Conservation (phyloP, 129 eudicot genomes). For the Flaveria linearis region DNA sequence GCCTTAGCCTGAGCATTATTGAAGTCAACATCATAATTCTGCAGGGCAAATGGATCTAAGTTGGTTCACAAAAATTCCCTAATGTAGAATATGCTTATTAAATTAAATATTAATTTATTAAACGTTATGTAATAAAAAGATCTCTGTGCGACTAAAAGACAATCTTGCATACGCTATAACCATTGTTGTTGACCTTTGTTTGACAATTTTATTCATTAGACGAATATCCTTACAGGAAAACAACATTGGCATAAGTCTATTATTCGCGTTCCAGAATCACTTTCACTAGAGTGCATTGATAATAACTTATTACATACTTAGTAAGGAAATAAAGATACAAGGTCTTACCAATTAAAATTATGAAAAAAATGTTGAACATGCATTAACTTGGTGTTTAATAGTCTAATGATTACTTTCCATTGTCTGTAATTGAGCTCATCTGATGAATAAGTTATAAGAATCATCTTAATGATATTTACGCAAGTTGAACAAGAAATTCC, state of each 20-base stretch:
- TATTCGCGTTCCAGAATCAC: neutral
- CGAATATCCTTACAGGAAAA: too few species aligned
- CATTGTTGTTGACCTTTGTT: neutral
- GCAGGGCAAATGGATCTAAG: neutral
- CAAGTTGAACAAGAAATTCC: neutral
- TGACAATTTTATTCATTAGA: too few species aligned
- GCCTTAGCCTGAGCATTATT: neutral
- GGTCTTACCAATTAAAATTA: neutral
- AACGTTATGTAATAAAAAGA: neutral
- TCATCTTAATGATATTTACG: neutral
- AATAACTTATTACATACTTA: neutral
- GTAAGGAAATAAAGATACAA: neutral
- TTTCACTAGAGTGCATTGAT: too few species aligned
- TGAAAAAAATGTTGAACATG: neutral
- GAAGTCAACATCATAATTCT: too few species aligned
- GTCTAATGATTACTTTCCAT: neutral
- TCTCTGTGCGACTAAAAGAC: neutral
- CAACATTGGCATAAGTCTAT: neutral
- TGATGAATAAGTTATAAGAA: neutral
- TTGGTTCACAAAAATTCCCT: neutral
- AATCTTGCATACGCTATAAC: neutral
- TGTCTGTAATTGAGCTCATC: neutral
- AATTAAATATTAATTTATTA: neutral
- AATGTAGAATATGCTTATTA: neutral
- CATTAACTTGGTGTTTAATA: neutral